Conservation (phyloP, 1,139 yeast species). For the Zygoascus hellenicus region DNA sequence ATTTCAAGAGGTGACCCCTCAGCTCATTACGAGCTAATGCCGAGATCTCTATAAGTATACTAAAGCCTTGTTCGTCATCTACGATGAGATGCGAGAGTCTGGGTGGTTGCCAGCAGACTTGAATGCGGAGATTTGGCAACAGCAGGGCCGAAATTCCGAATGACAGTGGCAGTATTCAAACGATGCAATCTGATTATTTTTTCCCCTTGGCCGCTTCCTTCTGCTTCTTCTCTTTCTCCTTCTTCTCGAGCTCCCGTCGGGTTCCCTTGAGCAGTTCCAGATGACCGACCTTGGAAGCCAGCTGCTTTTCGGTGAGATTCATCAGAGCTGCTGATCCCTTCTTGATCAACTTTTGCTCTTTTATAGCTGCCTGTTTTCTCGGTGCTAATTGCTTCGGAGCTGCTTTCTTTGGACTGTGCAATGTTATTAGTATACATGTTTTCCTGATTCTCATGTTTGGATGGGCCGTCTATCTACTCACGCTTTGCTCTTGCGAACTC, state of each 20-base stretch:
- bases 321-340: slow-evolving; percentile 63
- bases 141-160: slow-evolving; percentile 5
- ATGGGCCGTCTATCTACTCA: neutral
- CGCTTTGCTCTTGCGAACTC: slow-evolving; percentile 10
- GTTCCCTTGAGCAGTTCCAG: slow-evolving; percentile 86
- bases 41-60: no score
- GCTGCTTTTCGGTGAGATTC: slow-evolving; percentile 71
- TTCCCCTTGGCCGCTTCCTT: slow-evolving; percentile 11
- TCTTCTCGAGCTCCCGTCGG: slow-evolving; percentile 72
- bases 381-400: slow-evolving; percentile 74
- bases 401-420: slow-evolving; percentile 56
- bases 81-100: no score
- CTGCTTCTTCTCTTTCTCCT: slow-evolving; percentile 39
- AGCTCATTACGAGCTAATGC: no score
- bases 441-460: neutral
- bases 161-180: neutral
- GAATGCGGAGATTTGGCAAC: no score
- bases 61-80: no score
- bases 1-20: no score
- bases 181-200: neutral
- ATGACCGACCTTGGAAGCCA: slow-evolving; percentile 92
- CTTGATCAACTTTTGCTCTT: slow-evolving; percentile 46
- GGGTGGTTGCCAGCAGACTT: no score
- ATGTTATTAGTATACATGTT: neutral
- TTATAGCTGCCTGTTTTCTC: slow-evolving; percentile 47